Evolutionary conservation across 257 asterid genomes (phyloP).

Genomic region (Solanum acaule): DNA sequence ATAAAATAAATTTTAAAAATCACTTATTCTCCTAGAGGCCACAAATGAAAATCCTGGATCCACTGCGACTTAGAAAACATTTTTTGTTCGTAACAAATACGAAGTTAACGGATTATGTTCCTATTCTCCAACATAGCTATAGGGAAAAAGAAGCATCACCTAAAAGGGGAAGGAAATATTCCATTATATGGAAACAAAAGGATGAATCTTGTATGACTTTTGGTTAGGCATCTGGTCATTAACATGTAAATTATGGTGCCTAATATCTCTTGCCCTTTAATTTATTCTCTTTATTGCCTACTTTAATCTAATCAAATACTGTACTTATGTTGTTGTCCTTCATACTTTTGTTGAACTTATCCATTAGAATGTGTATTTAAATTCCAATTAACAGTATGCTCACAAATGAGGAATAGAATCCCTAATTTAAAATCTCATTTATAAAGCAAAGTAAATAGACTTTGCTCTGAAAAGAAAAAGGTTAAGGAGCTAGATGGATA

Average conservation of each 20-base stretch:
- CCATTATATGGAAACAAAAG: not conserved
- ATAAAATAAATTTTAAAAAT: no score
- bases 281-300: not conserved
- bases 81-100: not conserved
- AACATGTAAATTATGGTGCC: not conserved
- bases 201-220: not conserved
- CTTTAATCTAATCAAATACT: not conserved
- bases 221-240: not conserved
- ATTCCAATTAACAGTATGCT: not conserved
- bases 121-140: not conserved
- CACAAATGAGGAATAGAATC: not conserved
- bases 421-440: not conserved
- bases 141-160: not conserved
- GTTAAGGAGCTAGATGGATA: not conserved
- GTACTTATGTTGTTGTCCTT: no score
- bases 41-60: no score
- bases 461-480: not conserved
- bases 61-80: not conserved
- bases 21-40: not conserved
- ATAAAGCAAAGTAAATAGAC: not conserved
- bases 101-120: not conserved
- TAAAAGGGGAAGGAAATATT: not conserved
- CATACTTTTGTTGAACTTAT: not conserved
- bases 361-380: not conserved
- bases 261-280: not conserved